Evolutionary conservation across 192 early-diverging fungal species (phyloP), one percentile per base, ranked within the genome.

Genomic region (Kappamyces sp.): DNA sequence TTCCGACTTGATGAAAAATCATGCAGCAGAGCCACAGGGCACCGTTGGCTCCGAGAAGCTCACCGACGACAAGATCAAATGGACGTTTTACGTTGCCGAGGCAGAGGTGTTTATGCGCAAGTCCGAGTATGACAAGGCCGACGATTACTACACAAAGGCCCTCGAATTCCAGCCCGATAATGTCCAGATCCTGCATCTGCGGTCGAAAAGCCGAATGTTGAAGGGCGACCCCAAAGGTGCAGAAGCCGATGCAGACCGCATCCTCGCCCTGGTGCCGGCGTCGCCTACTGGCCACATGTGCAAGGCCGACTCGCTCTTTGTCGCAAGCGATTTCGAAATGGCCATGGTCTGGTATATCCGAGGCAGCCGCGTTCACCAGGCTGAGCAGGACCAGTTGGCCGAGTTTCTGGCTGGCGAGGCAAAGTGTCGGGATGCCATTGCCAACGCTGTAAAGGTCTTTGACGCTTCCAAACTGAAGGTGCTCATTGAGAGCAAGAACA

Each of bases 321-420:
- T 37, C 39, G 4, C 2, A 14, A 62, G 67, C 4, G 67, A 68
- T 41, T 68, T 68, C 46, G 67, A 68, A 45, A 57, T 39, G 5
- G 60, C 67, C n/a, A 54, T 68, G 59, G 51, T 68, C 14, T 45
- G 38, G 12, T 64, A 51, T 34, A 54, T 58, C 34, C 63, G 63
- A 9, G 63, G 63, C n/a, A 40, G 4, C 5, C 37, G 14, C n/a
- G n/a, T n/a, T n/a, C n/a, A n/a, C n/a, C n/a, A n/a, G n/a, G n/a
- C n/a, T n/a, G n/a, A n/a, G n/a, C n/a, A n/a, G n/a, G n/a, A n/a
- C n/a, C n/a, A n/a, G n/a, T n/a, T n/a, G n/a, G n/a, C n/a, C n/a
- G n/a, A n/a, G n/a, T n/a, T n/a, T n/a, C n/a, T n/a, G n/a, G n/a
- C n/a, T n/a, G n/a, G n/a, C n/a, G n/a, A n/a, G n/a, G n/a, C n/a